Base-by-base conservation (phyloP, 2,329 filamentous ascomycete genomes). In the Xylariaceae sp. region DNA sequence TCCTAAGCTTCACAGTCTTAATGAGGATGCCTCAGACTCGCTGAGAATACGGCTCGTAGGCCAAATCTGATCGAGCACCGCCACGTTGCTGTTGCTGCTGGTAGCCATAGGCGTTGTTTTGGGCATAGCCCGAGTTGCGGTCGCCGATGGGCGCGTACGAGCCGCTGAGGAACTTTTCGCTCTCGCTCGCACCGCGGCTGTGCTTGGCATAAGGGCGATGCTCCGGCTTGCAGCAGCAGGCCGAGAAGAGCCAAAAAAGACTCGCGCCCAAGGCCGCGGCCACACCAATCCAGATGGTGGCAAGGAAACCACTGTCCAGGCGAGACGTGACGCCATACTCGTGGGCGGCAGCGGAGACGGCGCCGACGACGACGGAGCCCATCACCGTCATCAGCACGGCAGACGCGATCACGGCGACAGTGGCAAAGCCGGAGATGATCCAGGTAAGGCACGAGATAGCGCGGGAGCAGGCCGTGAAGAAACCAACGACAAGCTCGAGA, bases 191-290 rank as follows among this genome's bases (percentile, higher is more conserved):
- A 29, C 50, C 31, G 36, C 46, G 41, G 28, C 44, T 36, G 36
- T 45, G 39, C 26, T 44, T 54, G 41, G 42, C 34, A 43, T 56
- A 48, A 29, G 50, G 40, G 42, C 56, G 57, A 48, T 56, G 59
- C 45, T 86, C 85, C 48, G 65, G 61, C 37, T 74, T 78, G 70
- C 89, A 94, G 77, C 89, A 96, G 80, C 90, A 96, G 52, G 83
- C 75, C 59, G 80, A 86, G 59, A 93, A 77, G 53, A 89, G 65
- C 90, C 92, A 96, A 80, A 96, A 95, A 55, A 94, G 63, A 44
- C 75, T 77, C 6, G 83, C 81, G 26, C 60, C 84, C 21, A 92
- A 56, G 41, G 82, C 80, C 55, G 93, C 88, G 18, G 75, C 83
- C 24, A 81, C 80, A 27, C 80, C 80, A 39, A 96, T 68, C 86